Base-by-base conservation (phyloP, 495 filamentous ascomycete genomes). In the Aspergillus funiculosus region DNA sequence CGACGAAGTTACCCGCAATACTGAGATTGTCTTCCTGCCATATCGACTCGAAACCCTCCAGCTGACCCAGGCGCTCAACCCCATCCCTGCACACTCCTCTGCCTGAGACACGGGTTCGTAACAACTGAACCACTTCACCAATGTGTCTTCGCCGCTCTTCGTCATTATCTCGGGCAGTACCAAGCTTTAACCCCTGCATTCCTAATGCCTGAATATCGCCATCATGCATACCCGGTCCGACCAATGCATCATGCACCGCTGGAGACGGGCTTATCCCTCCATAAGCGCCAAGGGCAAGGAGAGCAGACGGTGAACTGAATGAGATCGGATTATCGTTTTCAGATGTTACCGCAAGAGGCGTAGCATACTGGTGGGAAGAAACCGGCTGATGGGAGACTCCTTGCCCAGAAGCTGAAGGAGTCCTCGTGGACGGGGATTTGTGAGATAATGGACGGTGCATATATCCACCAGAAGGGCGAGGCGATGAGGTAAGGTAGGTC, bases 1-100 rank as follows among this genome's bases (percentile, higher is more conserved):
- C 67, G 18, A 77, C 67, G 17, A 70, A 72, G 38, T 74, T 80
- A 3, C 88, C 88, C 1, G 85, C 87, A 46, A 90, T 81, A 36
- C 78, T 79, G 50, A 92, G 66, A 18, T 74, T 80, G 46, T 79
- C 69, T 11, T 77, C 73, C 51, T 87, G 83, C 78, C 83, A 85
- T 22, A 87, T 67, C 36, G 74, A 80, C 42, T 92, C 87, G 22
- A 96, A 76, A 14, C 81, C 87, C 44, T 85, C 75, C 17, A 84
- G 71, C 52, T 78, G 74, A 5, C 81, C 85, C 25, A 94, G 54
- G 30, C 87, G 74, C 63, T 91, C 87, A 29, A 97, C 71, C 0
- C 87, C 87, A 31, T 89, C 83, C 39, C 89, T 80, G 39, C 87
- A 86, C 24, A 98, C 86, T 14, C 68, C 69, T 37, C 72, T 54